phyloP scores from a whole-genome alignment of 306 rosid genomes.

The Sicyos edulis region DNA sequence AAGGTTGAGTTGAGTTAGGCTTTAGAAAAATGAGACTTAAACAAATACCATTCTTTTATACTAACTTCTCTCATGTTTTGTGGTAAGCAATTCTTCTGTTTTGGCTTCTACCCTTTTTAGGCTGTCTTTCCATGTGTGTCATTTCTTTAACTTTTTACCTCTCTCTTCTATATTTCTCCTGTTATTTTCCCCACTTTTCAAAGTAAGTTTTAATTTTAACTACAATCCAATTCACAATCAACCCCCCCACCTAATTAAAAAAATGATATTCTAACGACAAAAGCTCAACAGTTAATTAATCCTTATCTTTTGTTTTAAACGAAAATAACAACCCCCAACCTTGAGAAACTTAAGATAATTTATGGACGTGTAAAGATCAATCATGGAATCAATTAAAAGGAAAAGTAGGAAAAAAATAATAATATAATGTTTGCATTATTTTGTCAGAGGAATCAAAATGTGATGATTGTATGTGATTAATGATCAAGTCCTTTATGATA shows the following conservation, averaged over 20 bases:
- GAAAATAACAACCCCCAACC: not conserved
- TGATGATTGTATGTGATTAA: slow-evolving; percentile 19
- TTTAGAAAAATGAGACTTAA: slow-evolving; percentile 14
- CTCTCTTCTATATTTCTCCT: not conserved
- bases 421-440: slow-evolving; percentile 7
- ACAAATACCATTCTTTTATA: slow-evolving; percentile 16
- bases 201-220: not conserved
- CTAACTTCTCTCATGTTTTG: not conserved
- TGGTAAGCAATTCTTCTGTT: slow-evolving; percentile 11
- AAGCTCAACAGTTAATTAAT: not conserved
- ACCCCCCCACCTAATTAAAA: not conserved
- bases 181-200: not conserved
- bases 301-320: not conserved
- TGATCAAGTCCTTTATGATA: slow-evolving; percentile 13
- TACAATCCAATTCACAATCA: not conserved
- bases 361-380: slow-evolving; percentile 9
- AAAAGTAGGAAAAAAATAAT: not conserved
- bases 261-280: not conserved
- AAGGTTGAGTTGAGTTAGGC: not conserved
- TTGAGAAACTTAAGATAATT: not conserved
- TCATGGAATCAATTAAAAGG: slow-evolving; percentile 1
- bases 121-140: slow-evolving; percentile 15
- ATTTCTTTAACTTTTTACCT: not conserved
- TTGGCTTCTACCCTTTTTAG: slow-evolving; percentile 11
- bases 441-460: slow-evolving; percentile 23